Conservation (phyloP, 2,329 filamentous ascomycete genomes). For the Cryphonectria naterciae region DNA sequence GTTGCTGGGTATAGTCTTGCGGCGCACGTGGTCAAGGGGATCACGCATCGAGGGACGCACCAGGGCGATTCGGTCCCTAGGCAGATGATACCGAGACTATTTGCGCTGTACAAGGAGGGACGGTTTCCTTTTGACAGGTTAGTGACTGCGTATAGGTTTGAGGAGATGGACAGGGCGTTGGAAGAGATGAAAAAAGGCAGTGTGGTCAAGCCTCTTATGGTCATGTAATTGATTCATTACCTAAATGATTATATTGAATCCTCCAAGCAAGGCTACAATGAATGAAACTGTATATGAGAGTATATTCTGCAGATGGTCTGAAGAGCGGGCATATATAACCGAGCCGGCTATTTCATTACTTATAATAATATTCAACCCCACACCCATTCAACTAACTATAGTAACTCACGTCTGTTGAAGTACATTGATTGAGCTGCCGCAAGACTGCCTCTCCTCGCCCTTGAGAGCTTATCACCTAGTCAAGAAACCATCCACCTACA, state of each 20-base stretch:
- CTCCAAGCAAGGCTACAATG: background rate
- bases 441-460: background rate
- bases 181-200: slow-evolving; percentile 2
- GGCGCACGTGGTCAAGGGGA: slow-evolving; percentile 13
- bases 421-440: background rate
- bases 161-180: slow-evolving; percentile 10
- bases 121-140: slow-evolving; percentile 18
- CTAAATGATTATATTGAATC: no score
- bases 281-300: no score
- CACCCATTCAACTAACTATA: background rate
- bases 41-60: slow-evolving; percentile 22
- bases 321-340: slow-evolving; percentile 8
- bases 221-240: background rate
- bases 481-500: no score
- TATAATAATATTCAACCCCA: background rate
- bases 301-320: no score
- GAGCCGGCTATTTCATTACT: slow-evolving; percentile 8
- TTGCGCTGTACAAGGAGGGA: slow-evolving; percentile 19
- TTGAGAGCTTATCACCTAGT: no score
- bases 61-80: slow-evolving; percentile 23
- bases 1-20: background rate
- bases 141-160: background rate
- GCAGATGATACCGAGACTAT: slow-evolving; percentile 20
- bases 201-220: slow-evolving; percentile 12
- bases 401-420: background rate